phyloP scores from a whole-genome alignment of 805 yeast genomes.

The Metschnikowia picachoensis region DNA sequence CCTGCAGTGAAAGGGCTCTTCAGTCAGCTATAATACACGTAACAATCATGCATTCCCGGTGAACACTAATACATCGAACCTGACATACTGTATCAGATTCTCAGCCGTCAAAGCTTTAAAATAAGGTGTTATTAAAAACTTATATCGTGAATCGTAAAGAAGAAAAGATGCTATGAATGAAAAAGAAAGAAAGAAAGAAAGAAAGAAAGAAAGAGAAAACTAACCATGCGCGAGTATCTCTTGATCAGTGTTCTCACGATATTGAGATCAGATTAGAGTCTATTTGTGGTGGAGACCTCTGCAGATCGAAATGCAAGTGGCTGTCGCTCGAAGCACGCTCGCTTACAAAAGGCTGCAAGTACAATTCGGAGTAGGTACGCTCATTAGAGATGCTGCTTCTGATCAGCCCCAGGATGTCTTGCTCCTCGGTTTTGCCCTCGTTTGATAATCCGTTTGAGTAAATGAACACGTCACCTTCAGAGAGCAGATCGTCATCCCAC shows the following conservation, averaged over 20 bases:
- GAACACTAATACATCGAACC: too few species aligned
- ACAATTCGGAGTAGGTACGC: neutral
- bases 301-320: neutral
- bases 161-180: too few species aligned
- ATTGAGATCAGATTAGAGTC: neutral
- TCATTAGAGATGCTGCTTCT: neutral
- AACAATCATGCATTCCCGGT: too few species aligned
- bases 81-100: too few species aligned
- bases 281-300: too few species aligned
- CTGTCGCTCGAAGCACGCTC: neutral
- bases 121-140: too few species aligned
- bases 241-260: too few species aligned
- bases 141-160: neutral
- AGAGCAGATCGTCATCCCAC: constrained; percentile 27
- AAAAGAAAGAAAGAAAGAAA: neutral
- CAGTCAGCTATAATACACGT: too few species aligned
- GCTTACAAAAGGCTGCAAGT: constrained; percentile 1
- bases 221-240: too few species aligned
- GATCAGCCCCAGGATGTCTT: neutral
- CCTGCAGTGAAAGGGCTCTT: too few species aligned
- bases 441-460: constrained; percentile 41
- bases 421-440: constrained; percentile 8
- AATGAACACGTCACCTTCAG: constrained; percentile 43
- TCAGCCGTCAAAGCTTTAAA: too few species aligned
- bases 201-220: too few species aligned